Conservation (phyloP, 495 filamentous ascomycete species). For the Penicillium ucsense region DNA sequence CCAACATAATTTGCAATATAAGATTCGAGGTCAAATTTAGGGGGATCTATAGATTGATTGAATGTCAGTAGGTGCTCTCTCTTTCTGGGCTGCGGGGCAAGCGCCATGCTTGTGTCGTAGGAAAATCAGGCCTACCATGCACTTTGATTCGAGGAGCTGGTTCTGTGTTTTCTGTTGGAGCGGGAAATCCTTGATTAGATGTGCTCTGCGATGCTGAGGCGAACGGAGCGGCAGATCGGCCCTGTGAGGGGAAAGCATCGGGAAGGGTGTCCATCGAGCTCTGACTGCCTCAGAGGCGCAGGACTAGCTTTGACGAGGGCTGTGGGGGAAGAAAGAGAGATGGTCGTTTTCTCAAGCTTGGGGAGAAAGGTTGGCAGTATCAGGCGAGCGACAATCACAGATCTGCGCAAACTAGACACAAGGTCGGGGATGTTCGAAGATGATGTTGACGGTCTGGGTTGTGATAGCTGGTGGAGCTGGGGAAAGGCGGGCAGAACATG, state of each 20-base stretch:
- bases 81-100: not conserved
- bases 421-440: no score
- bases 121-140: slow-evolving; percentile 16
- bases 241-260: slow-evolving; percentile 18
- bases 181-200: not conserved
- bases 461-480: slow-evolving; percentile 2
- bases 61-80: no score
- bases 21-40: slow-evolving; percentile 86
- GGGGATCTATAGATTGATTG: slow-evolving; percentile 45
- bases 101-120: slow-evolving; percentile 1
- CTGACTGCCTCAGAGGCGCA: slow-evolving; percentile 1
- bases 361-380: not conserved
- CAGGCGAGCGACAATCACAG: not conserved
- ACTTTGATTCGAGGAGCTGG: slow-evolving; percentile 14
- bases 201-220: not conserved
- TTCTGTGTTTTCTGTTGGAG: slow-evolving; percentile 5
- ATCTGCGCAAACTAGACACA: no score
- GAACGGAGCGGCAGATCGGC: slow-evolving; percentile 2
- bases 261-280: slow-evolving; percentile 18
- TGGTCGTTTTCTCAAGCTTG: not conserved
- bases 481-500: slow-evolving; percentile 3
- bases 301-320: not conserved
- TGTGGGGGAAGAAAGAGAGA: not conserved
- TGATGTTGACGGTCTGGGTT: not conserved
- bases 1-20: slow-evolving; percentile 89